Evolutionary conservation across 1,139 yeast species (phyloP).

Genomic region (Diutina mesorugosa): DNA sequence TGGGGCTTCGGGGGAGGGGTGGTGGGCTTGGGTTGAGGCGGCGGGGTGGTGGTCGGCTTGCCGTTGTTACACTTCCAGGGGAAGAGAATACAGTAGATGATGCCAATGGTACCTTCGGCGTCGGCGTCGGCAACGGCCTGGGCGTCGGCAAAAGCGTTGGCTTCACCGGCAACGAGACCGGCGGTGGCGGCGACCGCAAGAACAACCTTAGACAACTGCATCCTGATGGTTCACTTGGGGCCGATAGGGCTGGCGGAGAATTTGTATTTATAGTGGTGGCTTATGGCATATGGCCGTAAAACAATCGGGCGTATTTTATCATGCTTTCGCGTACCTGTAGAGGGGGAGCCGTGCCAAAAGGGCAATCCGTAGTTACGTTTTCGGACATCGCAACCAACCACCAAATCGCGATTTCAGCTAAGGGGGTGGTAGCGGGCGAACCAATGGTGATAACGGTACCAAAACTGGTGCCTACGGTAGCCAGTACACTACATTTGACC

Average conservation of each 20-base stretch:
- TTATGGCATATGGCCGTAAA: background rate
- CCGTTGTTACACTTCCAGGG: constrained; percentile 1
- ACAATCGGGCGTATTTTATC: background rate
- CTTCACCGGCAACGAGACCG: constrained; percentile 1
- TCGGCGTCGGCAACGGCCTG: background rate
- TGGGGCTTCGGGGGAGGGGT: background rate
- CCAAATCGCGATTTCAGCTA: too few relatives aligned
- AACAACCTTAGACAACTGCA: background rate
- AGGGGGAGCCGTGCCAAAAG: background rate
- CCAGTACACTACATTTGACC: too few relatives aligned
- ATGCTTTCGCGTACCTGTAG: background rate
- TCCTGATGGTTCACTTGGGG: background rate
- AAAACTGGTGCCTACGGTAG: too few relatives aligned
- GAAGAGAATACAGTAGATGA: background rate
- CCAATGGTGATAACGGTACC: background rate
- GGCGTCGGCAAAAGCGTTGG: background rate
- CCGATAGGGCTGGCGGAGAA: background rate
- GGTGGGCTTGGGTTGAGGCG: background rate
- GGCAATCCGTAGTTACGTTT: background rate
- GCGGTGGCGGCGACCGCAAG: constrained; percentile 1
- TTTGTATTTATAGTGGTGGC: background rate
- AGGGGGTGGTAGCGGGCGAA: background rate
- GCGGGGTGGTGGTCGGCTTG: background rate
- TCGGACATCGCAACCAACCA: background rate
- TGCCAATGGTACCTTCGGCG: background rate